Percentiles rank a stretch among this genome's conserved stretches.
phyloP scores from a whole-genome alignment of 2,329 filamentous ascomycete species.

The Aspergillus pseudonomiae region DNA sequence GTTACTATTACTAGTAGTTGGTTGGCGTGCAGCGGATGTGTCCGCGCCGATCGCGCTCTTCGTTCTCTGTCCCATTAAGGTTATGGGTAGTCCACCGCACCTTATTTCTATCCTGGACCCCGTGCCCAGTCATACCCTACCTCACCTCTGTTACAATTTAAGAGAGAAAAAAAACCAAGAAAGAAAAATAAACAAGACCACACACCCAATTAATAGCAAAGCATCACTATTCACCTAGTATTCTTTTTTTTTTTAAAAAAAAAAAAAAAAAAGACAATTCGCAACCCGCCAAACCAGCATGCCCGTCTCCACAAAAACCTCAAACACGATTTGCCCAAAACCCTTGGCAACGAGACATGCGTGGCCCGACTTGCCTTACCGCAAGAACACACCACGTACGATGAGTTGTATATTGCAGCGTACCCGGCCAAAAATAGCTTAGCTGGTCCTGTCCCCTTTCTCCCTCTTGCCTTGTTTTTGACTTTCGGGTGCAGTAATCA shows the following conservation, averaged over 20 bases:
- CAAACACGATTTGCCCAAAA: background rate
- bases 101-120: background rate
- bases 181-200: background rate
- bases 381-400: conserved; percentile 5
- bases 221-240: too few relatives aligned
- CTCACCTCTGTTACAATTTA: background rate
- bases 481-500: background rate
- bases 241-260: background rate
- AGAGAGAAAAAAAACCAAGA: background rate
- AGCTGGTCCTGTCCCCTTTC: background rate
- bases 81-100: background rate
- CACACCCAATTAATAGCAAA: background rate
- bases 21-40: conserved; percentile 1
- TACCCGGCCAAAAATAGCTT: background rate
- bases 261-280: background rate
- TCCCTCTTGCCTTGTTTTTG: background rate
- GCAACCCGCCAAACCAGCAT: background rate
- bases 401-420: conserved; percentile 3
- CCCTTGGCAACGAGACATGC: background rate
- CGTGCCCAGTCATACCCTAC: background rate
- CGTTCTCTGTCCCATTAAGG: background rate
- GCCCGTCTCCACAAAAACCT: background rate
- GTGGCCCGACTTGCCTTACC: background rate
- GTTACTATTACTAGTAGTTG: background rate
- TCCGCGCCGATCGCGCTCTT: background rate